Evolutionary conservation across 2,329 filamentous ascomycete species (phyloP).

Genomic region (Talaromyces pinophilus): DNA sequence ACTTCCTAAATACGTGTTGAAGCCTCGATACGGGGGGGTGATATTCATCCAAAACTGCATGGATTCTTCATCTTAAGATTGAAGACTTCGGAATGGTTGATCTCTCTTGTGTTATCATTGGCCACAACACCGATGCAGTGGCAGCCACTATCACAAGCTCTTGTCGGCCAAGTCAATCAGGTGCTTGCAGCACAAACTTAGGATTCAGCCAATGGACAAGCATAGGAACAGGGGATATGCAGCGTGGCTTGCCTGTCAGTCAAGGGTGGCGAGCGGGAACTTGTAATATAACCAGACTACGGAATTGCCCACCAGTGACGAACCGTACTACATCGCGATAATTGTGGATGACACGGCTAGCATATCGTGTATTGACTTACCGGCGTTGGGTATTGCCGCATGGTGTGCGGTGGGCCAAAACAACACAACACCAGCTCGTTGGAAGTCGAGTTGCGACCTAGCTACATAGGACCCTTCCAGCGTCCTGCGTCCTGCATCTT

Average conservation of each 20-base stretch:
- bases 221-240: neutral
- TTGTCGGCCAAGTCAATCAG: neutral
- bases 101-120: no score
- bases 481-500: neutral
- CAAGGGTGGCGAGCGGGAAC: neutral
- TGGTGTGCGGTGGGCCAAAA: neutral
- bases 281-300: neutral
- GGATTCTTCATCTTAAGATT: no score
- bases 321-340: neutral
- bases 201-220: neutral
- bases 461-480: neutral
- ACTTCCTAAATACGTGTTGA: no score
- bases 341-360: neutral
- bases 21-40: no score
- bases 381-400: neutral
- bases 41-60: no score
- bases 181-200: neutral
- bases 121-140: no score
- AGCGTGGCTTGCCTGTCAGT: neutral
- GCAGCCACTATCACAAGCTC: no score
- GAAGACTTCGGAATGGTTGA: no score
- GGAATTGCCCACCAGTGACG: neutral
- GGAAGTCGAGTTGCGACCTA: neutral
- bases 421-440: neutral
- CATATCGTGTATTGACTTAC: neutral